phyloP scores from a whole-genome alignment of 768 basidiomycete species.

The Leccinum barrowsii region DNA sequence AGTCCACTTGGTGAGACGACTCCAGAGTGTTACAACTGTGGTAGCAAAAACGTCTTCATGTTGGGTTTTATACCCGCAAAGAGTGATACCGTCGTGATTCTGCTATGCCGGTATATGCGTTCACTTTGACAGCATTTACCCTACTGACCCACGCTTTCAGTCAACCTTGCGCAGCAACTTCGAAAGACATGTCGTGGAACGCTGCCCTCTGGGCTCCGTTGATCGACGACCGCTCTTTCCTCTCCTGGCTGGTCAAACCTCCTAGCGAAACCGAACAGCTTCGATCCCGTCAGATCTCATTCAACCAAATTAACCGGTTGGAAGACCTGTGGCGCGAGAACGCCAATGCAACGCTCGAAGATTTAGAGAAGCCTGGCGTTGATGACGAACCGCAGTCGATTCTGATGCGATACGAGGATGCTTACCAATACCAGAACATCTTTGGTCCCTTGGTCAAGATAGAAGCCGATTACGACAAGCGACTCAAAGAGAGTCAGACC shows the following conservation, averaged over 20 bases:
- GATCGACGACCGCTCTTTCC: conserved; percentile 96
- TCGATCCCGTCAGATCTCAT: conserved; percentile 94
- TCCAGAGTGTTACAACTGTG: conserved; percentile 99
- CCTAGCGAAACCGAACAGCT: conserved; percentile 96
- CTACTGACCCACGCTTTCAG: conserved; percentile 37
- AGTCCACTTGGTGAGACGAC: conserved; percentile 95
- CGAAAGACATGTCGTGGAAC: conserved; percentile 99
- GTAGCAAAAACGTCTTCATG: conserved; percentile 99
- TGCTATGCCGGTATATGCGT: conserved; percentile 80
- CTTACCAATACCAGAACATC: conserved; percentile 99
- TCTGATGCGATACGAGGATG: conserved; percentile 90
- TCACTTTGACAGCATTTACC: not conserved
- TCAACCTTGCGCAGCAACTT: conserved; percentile 96
- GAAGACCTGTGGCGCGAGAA: conserved; percentile 99
- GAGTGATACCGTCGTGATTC: conserved; percentile 96
- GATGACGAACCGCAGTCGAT: conserved; percentile 98
- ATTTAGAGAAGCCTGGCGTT: conserved; percentile 94
- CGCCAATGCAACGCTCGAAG: conserved; percentile 89
- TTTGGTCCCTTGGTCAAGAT: conserved; percentile 99
- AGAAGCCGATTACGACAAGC: conserved; percentile 98
- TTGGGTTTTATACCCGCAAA: conserved; percentile 99
- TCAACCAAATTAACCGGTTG: conserved; percentile 93
- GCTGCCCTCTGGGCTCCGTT: conserved; percentile 96
- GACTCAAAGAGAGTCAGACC: conserved; percentile 96
- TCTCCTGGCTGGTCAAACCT: conserved; percentile 99